Evolutionary conservation across 2,329 filamentous ascomycete genomes (phyloP), one percentile per base, ranked within the genome.

Genomic region (Tolypocladium endophyticum): DNA sequence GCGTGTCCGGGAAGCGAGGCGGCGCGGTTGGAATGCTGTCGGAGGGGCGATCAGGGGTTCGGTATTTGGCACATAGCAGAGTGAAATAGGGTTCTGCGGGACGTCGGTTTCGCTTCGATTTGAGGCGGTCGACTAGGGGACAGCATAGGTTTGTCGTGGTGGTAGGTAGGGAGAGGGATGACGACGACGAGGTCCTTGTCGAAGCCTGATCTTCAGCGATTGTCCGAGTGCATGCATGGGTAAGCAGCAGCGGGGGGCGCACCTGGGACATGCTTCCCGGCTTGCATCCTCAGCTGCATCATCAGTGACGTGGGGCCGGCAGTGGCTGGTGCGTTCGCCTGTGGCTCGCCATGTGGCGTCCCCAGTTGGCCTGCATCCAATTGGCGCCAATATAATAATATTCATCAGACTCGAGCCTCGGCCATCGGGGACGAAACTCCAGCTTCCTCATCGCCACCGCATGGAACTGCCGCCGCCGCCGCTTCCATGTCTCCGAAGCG

Each of bases 401-500:
- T 43, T 12, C 12, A 50, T 18, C 4, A 12, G 45, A 30, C n/a
- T n/a, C 45, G 25, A 30, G 18, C 14, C 25, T 28, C 25, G 45
- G 16, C 45, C 16, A 8, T 30, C 45, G n/a, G n/a, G n/a, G n/a
- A n/a, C n/a, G n/a, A n/a, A 47, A 7, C 55, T 52, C 41, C 30
- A 38, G 14, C 54, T 18, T 28, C 56, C 41, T 16, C 43, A n/a
- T 36, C 28, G 39, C 60, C 61, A 55, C 60, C 45, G 57, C 35
- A 47, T 52, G 33, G 43, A 58, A 28, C 33, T 39, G 39, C 41
- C 53, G 11, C 28, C 52, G 30, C 36, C 55, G 33, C 16, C 18
- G 36, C 50, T 57, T 36, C 60, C 65, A 77, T 77, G 72, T 69
- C 71, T 55, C 60, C 66, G 55, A 75, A 73, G 59, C 70, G 68